Evolutionary conservation across 805 yeast genomes (phyloP), one percentile per base, ranked within the genome.

Genomic region (Myxozyma geophila): DNA sequence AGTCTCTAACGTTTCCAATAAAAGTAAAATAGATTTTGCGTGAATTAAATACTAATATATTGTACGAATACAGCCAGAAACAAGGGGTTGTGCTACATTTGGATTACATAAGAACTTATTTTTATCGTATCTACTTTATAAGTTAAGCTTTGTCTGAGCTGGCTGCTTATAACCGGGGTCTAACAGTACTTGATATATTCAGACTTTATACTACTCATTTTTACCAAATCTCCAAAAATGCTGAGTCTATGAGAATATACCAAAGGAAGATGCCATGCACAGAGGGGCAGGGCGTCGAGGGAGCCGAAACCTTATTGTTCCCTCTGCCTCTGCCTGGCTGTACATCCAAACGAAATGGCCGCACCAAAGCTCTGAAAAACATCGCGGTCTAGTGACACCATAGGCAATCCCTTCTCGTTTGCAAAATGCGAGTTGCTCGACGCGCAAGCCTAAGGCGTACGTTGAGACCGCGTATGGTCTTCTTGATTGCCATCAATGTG

Each of bases 391-490:
- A 37, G 55, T n/a, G 55, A 39, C 28, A 21, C 41, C 36, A 40
- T 53, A 41, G 15, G 17, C 39, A 5, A 2, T 10, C 48, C 47
- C 12, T 36, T 28, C 21, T 28, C 44, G 17, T 28, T n/a, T 19
- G 2, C 13, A 44, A 40, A 55, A 55, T 55, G 59, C 59, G 46
- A 52, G 21, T 17, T 23, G 47, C 59, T n/a, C 54, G 59, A 23
- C 63, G 47, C 15, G 15, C 46, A 21, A 51, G 61, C 28, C 4
- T 58, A 9, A 62, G 41, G 62, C 50, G 65, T 15, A 47, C 59
- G 43, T 40, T 63, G 28, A 53, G 66, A 46, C 66, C 66, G 49
- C 63, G 66, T 10, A 21, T 59, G 56, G 57, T 59, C 5, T 28
- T 59, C 15, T 40, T 63, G 23, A 39, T 59, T 35, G 53, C 41